phyloP scores from a whole-genome alignment of 1,139 yeast species.

The Zygosaccharomyces pseudobailii region DNA sequence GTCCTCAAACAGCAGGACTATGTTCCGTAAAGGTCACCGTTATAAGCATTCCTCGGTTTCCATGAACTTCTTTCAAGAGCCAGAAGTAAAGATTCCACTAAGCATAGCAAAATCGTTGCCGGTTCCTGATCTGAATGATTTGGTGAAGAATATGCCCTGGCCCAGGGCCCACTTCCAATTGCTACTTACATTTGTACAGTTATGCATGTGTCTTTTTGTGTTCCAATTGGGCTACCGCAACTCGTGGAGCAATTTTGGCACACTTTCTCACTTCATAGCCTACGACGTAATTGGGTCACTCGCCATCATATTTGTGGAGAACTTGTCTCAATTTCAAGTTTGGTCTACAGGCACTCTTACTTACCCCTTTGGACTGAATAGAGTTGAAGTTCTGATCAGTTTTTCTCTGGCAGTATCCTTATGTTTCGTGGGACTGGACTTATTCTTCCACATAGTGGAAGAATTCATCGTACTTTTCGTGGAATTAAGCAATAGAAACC shows the following conservation, averaged over 20 bases:
- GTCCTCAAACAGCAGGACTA: constrained; percentile 65
- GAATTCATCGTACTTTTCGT: constrained; percentile 56
- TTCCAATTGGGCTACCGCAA: constrained; percentile 58
- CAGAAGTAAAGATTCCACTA: constrained; percentile 65
- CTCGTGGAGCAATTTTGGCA: constrained; percentile 60
- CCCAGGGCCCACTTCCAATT: constrained; percentile 57
- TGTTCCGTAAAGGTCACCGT: constrained; percentile 90
- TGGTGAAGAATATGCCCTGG: constrained; percentile 58
- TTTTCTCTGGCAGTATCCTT: constrained; percentile 83
- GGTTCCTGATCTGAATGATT: constrained; percentile 67
- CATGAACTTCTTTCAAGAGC: constrained; percentile 93
- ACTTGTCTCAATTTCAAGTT: constrained; percentile 83
- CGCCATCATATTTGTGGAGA: constrained; percentile 65
- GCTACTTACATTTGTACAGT: constrained; percentile 37
- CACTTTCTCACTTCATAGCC: constrained; percentile 80
- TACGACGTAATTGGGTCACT: constrained; percentile 82
- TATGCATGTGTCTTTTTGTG: constrained; percentile 36
- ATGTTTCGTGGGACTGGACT: constrained; percentile 85
- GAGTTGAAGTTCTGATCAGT: constrained; percentile 81
- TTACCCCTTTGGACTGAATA: constrained; percentile 86
- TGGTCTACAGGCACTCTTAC: constrained; percentile 83
- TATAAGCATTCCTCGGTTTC: constrained; percentile 97
- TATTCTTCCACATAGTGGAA: constrained; percentile 78
- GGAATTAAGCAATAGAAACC: constrained; percentile 35
- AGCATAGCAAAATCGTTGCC: constrained; percentile 76